Conservation (phyloP, 192 early-diverging fungal genomes). For the Coemansia sp. region DNA sequence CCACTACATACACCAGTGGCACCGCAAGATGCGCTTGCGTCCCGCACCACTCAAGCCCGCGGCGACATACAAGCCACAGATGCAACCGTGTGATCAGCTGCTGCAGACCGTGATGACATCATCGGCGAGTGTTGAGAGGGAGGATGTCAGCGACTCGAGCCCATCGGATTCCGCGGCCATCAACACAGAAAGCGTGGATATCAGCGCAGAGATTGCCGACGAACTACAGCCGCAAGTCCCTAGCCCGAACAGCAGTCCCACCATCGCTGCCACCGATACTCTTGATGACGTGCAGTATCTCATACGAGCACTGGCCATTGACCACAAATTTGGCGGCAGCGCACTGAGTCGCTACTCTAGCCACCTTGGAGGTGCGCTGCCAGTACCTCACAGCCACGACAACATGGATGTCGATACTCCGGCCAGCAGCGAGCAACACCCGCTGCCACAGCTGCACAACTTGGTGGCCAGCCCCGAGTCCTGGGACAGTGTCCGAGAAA, state of each 20-base stretch:
- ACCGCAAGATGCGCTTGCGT: conserved; percentile 27
- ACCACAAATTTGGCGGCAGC: conserved; percentile 20
- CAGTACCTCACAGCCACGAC: not conserved
- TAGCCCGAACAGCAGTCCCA: not conserved
- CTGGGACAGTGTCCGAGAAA: conserved; percentile 15
- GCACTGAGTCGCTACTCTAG: conserved; percentile 6
- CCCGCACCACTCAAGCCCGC: conserved; percentile 11
- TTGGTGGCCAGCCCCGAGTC: conserved; percentile 28
- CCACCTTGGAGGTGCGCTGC: not conserved
- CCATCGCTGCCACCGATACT: not conserved
- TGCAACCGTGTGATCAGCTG: not conserved
- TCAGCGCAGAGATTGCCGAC: conserved; percentile 6
- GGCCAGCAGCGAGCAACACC: conserved; percentile 7
- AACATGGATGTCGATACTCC: not conserved
- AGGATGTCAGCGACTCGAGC: not conserved
- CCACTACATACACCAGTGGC: conserved; percentile 49
- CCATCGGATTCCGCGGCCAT: not conserved
- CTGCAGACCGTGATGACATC: not conserved
- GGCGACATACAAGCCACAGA: not conserved
- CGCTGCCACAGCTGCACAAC: conserved; percentile 15
- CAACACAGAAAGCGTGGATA: conserved; percentile 5
- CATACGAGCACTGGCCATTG: conserved; percentile 13
- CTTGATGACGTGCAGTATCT: conserved; percentile 15
- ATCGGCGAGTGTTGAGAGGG: not conserved
- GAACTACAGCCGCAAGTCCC: not conserved